Conservation (phyloP, 495 filamentous ascomycete species). For the Mycothermus thermophilus region DNA sequence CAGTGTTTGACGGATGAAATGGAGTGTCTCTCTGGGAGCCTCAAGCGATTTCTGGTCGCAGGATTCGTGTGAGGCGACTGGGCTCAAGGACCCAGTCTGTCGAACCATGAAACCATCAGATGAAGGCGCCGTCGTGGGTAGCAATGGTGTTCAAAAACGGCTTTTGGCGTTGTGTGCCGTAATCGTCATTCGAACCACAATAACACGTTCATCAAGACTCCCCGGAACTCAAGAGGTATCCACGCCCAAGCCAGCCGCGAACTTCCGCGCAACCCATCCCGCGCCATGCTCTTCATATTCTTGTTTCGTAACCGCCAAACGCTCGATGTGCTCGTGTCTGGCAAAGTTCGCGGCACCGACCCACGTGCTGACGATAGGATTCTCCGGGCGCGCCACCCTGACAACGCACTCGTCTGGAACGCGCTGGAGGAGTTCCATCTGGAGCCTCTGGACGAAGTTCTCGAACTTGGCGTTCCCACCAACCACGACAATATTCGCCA, state of each 20-base stretch:
- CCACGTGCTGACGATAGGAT: conserved; percentile 79
- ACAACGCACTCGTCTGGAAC: conserved; percentile 68
- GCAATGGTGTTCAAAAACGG: no score
- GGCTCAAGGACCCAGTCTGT: no score
- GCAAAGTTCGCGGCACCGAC: conserved; percentile 66
- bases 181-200: no score
- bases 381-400: conserved; percentile 50
- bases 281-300: conserved; percentile 85
- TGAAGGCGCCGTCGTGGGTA: no score
- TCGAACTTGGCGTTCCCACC: conserved; percentile 71
- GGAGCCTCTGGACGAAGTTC: conserved; percentile 72
- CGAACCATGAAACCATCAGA: no score
- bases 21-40: no score
- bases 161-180: no score
- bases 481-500: conserved; percentile 79
- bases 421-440: conserved; percentile 59
- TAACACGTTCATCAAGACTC: no score
- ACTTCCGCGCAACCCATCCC: conserved; percentile 62
- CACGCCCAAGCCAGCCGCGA: conserved; percentile 29
- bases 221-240: conserved; percentile 10
- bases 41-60: no score
- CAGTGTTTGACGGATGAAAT: no score
- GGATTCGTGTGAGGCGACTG: no score
- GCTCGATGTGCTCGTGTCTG: conserved; percentile 46
- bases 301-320: conserved; percentile 60